These are phyloP conservation scores for Crucihimalaya himalaica DNA, from an alignment of 345 rosid genomes.

Conservation along the genomic window DNA sequence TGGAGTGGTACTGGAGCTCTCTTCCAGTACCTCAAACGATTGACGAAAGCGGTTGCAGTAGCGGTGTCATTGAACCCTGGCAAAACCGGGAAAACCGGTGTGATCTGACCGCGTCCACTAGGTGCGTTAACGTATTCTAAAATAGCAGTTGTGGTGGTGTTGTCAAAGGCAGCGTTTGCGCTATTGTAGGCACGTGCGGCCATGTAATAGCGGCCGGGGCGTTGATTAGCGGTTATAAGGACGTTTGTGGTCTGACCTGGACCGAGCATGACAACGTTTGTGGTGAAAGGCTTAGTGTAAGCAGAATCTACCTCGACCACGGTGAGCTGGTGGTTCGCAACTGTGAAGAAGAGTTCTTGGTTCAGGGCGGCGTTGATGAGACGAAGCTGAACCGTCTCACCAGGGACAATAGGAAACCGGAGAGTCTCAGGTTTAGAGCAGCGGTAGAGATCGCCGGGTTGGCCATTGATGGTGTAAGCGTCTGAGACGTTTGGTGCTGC, in stretches of 20 bases:
- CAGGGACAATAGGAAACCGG: constrained; percentile 24
- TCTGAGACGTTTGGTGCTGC: constrained; percentile 68
- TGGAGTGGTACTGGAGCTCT: constrained; percentile 56
- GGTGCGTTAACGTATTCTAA: constrained; percentile 54
- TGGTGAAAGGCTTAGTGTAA: constrained; percentile 60
- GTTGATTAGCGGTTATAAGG: constrained; percentile 46
- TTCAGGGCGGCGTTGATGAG: constrained; percentile 72
- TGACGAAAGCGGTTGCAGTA: constrained; percentile 44
- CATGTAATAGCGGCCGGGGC: constrained; percentile 52
- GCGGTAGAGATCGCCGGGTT: constrained; percentile 54
- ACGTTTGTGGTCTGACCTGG: constrained; percentile 76
- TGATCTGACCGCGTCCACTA: constrained; percentile 31
- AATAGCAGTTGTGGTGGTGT: constrained; percentile 57
- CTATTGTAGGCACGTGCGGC: constrained; percentile 66
- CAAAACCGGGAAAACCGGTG: constrained; percentile 45
- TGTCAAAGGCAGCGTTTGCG: constrained; percentile 53
- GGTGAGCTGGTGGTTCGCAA: constrained; percentile 63
- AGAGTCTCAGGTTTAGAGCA: constrained; percentile 33
- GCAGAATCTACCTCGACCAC: constrained; percentile 70
- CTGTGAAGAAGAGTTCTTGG: constrained; percentile 63
- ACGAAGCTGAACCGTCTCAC: constrained; percentile 58
- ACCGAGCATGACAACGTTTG: constrained; percentile 51
- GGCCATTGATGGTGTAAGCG: constrained; percentile 77
- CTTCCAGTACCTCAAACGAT: constrained; percentile 51
- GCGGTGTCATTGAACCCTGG: constrained; percentile 63